Percentiles rank a stretch among this genome's conserved stretches.
Evolutionary conservation across 2,329 filamentous ascomycete species (phyloP).

Genomic region (Calonectria crousiana): DNA sequence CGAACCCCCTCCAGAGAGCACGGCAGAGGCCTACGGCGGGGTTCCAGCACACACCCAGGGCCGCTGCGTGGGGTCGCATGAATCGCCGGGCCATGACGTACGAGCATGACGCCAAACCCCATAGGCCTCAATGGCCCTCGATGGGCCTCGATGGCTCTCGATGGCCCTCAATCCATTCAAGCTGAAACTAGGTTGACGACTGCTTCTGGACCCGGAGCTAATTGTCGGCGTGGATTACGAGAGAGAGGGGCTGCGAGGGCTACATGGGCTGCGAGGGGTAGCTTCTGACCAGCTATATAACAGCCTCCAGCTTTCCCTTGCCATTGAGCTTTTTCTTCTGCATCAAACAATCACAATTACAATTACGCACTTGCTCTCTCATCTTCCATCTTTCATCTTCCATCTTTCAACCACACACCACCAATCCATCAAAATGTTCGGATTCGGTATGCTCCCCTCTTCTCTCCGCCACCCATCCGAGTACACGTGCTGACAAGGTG

Average conservation of each 20-base stretch:
- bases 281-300: slow-evolving; percentile 11
- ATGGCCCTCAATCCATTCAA: background rate
- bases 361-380: background rate
- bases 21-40: background rate
- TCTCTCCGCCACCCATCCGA: too few relatives aligned
- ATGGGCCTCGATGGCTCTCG: background rate
- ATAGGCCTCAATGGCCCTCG: background rate
- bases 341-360: background rate
- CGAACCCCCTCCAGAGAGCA: background rate
- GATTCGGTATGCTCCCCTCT: slow-evolving; percentile 16
- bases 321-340: background rate
- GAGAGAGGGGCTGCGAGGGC: background rate
- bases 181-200: slow-evolving; percentile 16
- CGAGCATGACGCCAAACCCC: background rate
- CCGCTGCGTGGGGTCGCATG: background rate
- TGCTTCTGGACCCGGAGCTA: background rate
- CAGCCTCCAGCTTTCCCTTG: background rate
- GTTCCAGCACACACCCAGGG: background rate
- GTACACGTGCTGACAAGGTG: background rate
- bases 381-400: background rate
- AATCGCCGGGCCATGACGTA: background rate
- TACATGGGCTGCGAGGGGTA: background rate
- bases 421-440: slow-evolving; percentile 23
- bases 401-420: background rate
- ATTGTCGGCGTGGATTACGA: background rate